Evolutionary conservation across 371 early-diverging fungal species (phyloP).

Genomic region (Lichtheimia hyalospora): DNA sequence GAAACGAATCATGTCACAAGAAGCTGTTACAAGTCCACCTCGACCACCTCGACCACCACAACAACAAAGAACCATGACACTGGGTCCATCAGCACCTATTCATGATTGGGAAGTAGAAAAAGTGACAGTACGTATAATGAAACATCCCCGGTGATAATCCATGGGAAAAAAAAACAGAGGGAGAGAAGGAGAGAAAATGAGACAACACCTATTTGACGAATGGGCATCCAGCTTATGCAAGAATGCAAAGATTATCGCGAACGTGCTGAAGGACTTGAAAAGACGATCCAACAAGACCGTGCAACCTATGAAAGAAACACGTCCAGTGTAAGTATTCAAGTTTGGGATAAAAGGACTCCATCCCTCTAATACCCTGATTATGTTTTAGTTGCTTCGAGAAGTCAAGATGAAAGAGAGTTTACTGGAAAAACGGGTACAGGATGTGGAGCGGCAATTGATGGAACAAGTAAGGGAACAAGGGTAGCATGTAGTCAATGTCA

Average conservation of each 20-base stretch:
- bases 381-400: constrained; percentile 30
- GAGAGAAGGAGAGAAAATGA: background rate
- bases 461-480: constrained; percentile 13
- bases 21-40: background rate
- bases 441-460: constrained; percentile 17
- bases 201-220: background rate
- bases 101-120: constrained; percentile 38
- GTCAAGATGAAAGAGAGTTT: constrained; percentile 28
- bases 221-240: constrained; percentile 20
- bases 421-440: constrained; percentile 25
- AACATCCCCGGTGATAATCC: no score
- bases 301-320: constrained; percentile 27
- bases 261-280: constrained; percentile 12
- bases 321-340: constrained; percentile 20
- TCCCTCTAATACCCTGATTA: background rate
- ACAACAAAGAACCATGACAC: constrained; percentile 12
- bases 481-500: background rate
- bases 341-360: background rate
- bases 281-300: constrained; percentile 20
- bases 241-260: constrained; percentile 23
- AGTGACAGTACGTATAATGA: constrained; percentile 15
- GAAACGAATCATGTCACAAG: background rate
- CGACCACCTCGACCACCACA: constrained; percentile 2
- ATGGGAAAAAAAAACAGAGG: background rate
- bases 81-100: constrained; percentile 17